Base-by-base conservation (phyloP, 2,329 filamentous ascomycete species). In the Aureobasidium subglaciale region DNA sequence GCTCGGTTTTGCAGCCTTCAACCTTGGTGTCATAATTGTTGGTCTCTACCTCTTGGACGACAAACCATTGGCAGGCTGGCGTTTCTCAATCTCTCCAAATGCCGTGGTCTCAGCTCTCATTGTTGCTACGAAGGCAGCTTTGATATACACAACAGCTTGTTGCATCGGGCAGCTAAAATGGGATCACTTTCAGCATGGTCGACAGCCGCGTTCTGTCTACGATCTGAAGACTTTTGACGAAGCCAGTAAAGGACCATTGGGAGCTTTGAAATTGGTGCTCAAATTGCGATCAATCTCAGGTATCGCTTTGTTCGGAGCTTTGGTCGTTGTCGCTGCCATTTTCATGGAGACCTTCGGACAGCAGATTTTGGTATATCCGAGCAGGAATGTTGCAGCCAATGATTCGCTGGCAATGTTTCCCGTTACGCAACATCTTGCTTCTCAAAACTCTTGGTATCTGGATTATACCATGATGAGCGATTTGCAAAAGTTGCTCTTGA, bases 161-260 rank as follows among this genome's bases (percentile, higher is more conserved):
- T 54, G 50, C 13, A 16, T 54, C 18, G 50, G 50, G 5, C 50
- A 54, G 15, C 20, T 54, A 4, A 54, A 54, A 54, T 54, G 37
- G 50, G 38, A 43, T 20, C 50, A 54, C 20, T 54, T 54, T n/a
- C 38, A 35, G 13, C 20, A 54, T 11, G n/a, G 13, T 5, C 1
- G 15, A 15, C 38, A 6, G 20, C 15, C 9, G 18, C 38, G 16
- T 8, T 43, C 5, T 25, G 24, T 35, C 1, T 20, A 45, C 6
- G 49, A 54, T 18, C n/a, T 54, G 3, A 54, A 54, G n/a, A 34
- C 20, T 1, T 54, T 54, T 18, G 49, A 54, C 4, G 49, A 54
- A 27, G 49, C 49, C 8, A 43, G 37, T 5, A 54, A 54, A 43
- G 49, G 49, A 8, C 49, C 49, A 13, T 22, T 54, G 2, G 49